Conservation (phyloP, 1,284 basidiomycete species). For the Cutaneotrichosporon cavernicola region DNA sequence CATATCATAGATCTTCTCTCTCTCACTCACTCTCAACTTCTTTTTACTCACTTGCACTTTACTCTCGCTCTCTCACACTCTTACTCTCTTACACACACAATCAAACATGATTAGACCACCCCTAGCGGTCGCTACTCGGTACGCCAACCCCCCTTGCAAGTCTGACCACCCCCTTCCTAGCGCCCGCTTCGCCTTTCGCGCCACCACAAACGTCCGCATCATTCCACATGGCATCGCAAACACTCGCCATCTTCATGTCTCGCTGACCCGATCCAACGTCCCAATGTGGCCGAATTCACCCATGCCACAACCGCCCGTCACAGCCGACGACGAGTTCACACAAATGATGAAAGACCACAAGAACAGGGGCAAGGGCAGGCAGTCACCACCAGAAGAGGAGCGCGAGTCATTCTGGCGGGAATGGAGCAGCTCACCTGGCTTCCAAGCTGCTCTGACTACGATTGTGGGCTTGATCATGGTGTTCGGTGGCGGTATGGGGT, state of each 20-base stretch:
- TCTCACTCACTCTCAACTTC: too few relatives aligned
- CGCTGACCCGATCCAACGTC: slow-evolving; percentile 21
- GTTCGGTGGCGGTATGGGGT: slow-evolving; percentile 60
- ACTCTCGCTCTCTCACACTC: too few relatives aligned
- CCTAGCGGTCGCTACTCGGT: neutral
- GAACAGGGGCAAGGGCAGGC: slow-evolving; percentile 6
- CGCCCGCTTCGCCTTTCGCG: neutral
- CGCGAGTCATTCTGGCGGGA: slow-evolving; percentile 35
- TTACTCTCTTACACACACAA: too few relatives aligned
- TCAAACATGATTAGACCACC: neutral
- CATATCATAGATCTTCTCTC: too few relatives aligned
- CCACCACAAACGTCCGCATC: neutral
- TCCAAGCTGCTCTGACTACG: slow-evolving; percentile 51
- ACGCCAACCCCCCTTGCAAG: neutral
- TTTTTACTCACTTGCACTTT: too few relatives aligned
- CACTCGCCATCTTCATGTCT: slow-evolving; percentile 9
- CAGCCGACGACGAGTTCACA: slow-evolving; percentile 32
- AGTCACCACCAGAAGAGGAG: slow-evolving; percentile 1
- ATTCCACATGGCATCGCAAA: neutral
- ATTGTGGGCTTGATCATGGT: slow-evolving; percentile 50
- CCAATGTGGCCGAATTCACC: slow-evolving; percentile 42
- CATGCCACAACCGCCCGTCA: slow-evolving; percentile 38
- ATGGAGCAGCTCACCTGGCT: slow-evolving; percentile 42
- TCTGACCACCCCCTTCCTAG: neutral
- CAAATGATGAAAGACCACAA: slow-evolving; percentile 2